These are phyloP conservation scores for Penicillium glabrum DNA, from an alignment of 2,329 filamentous ascomycete species.

Conservation along the genomic window DNA sequence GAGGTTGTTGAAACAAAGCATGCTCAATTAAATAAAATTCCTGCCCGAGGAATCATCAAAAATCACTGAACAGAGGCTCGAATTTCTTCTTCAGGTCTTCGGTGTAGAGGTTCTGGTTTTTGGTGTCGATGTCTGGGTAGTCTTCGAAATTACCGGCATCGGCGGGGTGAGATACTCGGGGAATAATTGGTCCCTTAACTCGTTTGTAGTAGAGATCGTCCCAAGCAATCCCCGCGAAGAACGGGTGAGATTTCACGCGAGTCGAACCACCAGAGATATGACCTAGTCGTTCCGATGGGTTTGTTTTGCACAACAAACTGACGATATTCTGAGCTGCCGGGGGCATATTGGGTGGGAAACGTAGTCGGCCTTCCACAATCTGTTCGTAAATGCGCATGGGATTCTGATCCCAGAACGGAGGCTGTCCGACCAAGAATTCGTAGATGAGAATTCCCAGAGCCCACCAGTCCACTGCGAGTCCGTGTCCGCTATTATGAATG, in stretches of 20 bases:
- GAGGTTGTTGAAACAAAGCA: conserved; percentile 7
- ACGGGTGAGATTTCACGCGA: conserved; percentile 61
- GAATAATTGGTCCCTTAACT: conserved; percentile 62
- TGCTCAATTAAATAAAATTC: background rate
- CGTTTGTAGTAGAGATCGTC: conserved; percentile 61
- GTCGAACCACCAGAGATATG: conserved; percentile 61
- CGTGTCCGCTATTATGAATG: conserved; percentile 65
- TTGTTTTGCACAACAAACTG: conserved; percentile 61
- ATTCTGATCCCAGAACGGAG: conserved; percentile 68
- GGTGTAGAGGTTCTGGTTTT: conserved; percentile 55
- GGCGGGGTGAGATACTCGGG: conserved; percentile 58
- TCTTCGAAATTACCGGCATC: conserved; percentile 67
- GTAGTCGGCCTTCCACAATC: conserved; percentile 63
- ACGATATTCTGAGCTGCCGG: conserved; percentile 62
- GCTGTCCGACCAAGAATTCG: conserved; percentile 66
- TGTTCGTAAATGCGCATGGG: conserved; percentile 70
- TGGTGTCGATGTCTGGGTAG: conserved; percentile 58
- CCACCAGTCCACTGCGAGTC: conserved; percentile 69
- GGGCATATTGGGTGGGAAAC: conserved; percentile 61
- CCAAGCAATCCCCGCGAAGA: conserved; percentile 64
- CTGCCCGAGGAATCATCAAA: conserved; percentile 40
- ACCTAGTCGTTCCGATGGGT: conserved; percentile 62
- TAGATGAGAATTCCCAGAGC: conserved; percentile 67
- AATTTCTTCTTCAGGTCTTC: conserved; percentile 61
- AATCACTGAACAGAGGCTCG: conserved; percentile 61